These are phyloP conservation scores for Termitomyces sp. DNA, from an alignment of 768 basidiomycete species.

Conservation along the genomic window DNA sequence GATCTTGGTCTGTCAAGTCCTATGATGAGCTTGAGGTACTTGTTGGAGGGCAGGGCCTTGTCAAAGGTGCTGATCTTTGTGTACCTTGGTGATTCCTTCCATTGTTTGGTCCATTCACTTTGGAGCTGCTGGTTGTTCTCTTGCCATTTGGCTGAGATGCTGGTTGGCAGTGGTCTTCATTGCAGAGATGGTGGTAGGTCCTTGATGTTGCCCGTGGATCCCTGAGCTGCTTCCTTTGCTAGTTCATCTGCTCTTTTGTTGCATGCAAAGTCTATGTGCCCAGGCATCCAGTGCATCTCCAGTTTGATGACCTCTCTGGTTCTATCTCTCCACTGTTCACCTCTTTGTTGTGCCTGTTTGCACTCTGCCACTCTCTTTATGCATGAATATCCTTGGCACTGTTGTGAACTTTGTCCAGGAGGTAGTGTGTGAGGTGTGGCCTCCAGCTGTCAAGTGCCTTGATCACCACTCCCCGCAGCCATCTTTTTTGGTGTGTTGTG, in stretches of 20 bases:
- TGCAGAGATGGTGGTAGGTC: neutral
- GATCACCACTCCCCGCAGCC: too few relatives aligned
- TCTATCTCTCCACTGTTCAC: neutral
- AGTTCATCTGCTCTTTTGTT: neutral
- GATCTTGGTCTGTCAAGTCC: too few relatives aligned
- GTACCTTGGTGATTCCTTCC: neutral
- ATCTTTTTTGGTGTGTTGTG: too few relatives aligned
- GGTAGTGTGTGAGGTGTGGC: constrained; percentile 4
- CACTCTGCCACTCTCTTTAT: too few relatives aligned
- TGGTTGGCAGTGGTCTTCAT: neutral
- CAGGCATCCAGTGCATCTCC: neutral
- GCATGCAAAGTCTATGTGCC: neutral
- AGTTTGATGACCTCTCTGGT: neutral
- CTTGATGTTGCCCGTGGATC: neutral
- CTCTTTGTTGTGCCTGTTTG: neutral
- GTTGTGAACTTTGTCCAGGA: constrained; percentile 1
- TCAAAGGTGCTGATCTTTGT: neutral
- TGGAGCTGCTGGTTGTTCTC: neutral
- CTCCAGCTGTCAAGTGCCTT: neutral
- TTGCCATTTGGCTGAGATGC: neutral
- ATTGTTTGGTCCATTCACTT: neutral
- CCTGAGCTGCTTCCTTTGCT: neutral
- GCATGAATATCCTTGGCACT: too few relatives aligned
- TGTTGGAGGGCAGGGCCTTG: neutral
- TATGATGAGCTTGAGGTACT: too few relatives aligned